Evolutionary conservation across 164 flowering plant species (phyloP), one percentile per base, ranked within the genome.

Genomic region (Protea cynaroides): DNA sequence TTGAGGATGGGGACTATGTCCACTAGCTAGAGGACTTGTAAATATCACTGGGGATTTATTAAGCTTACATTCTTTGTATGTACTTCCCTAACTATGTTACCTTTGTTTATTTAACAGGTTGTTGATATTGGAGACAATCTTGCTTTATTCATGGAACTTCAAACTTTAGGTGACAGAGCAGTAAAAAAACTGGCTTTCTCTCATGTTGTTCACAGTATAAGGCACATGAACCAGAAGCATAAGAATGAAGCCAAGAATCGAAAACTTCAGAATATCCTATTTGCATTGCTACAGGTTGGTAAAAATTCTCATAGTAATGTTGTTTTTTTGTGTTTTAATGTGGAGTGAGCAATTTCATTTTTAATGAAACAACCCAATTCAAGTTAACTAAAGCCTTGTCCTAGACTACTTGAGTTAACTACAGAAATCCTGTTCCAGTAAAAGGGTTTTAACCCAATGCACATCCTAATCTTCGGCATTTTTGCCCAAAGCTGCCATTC

Each of bases 111-210:
- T 53, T 73, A 9, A 1, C 67, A 90, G 97, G 78, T 84, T 10
- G 78, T 89, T 25, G 97, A 82, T 61, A 73, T 93, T 62, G 75
- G 72, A 47, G 95, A 89, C 19, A 87, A 75, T 25, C 87, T 93
- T 43, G 76, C 78, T 18, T 59, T 93, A 62, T 93, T 87, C 70
- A 81, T 90, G 92, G 96, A 84, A 71, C 86, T 93, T 64, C 98
- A 93, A 75, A 83, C 83, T 38, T 67, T 87, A 5, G 94, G 90
- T 17, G 95, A 93, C 52, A 80, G 75, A 71, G 58, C 43, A 24
- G 64, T 91, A 66, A 76, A 79, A 72, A 83, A 84, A 51, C 65
- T 89, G 75, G 86, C 92, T 0, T 90, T 86, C 60, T 75, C 80
- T 18, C 98, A 90, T 76, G 91, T 90, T 55, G 68, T 89, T 68